Evolutionary conservation across 2,329 filamentous ascomycete genomes (phyloP).

Genomic region (Cordyceps cicadae): DNA sequence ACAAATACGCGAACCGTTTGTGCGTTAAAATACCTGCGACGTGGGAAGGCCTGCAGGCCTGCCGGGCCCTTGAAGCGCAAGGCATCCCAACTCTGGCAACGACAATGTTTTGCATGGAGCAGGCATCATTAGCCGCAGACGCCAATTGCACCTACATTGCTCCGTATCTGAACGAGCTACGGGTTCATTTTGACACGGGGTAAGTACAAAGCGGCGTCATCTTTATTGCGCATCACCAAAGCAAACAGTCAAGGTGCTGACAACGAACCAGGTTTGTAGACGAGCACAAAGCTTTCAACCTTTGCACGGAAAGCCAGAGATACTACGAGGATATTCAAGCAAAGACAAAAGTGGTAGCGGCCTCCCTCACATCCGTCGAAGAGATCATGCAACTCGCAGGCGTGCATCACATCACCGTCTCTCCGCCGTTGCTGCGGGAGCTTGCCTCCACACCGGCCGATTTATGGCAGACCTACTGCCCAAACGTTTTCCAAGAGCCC

Average conservation of each 20-base stretch:
- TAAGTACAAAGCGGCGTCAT: conserved; percentile 20
- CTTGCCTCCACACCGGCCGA: conserved; percentile 32
- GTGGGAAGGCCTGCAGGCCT: conserved; percentile 56
- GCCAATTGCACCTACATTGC: conserved; percentile 54
- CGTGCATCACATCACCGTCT: conserved; percentile 48
- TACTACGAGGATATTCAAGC: conserved; percentile 38
- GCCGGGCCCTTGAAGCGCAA: conserved; percentile 40
- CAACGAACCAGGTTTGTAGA: conserved; percentile 35
- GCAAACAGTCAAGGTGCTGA: neutral
- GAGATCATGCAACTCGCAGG: conserved; percentile 53
- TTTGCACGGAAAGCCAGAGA: conserved; percentile 42
- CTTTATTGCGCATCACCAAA: neutral
- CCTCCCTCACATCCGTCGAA: conserved; percentile 46
- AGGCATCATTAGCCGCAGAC: conserved; percentile 50
- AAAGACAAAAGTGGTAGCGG: conserved; percentile 45
- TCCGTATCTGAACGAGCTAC: conserved; percentile 58
- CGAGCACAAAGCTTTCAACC: conserved; percentile 38
- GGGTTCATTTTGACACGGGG: conserved; percentile 49
- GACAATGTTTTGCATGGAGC: conserved; percentile 53
- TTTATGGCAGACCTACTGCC: conserved; percentile 18
- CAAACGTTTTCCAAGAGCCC: neutral
- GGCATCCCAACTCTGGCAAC: conserved; percentile 55
- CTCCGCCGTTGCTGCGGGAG: conserved; percentile 41
- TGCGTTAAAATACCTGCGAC: conserved; percentile 58
- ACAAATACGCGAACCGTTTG: conserved; percentile 31